phyloP scores from a whole-genome alignment of 2,329 filamentous ascomycete species.

The Fusarium pilosicola region DNA sequence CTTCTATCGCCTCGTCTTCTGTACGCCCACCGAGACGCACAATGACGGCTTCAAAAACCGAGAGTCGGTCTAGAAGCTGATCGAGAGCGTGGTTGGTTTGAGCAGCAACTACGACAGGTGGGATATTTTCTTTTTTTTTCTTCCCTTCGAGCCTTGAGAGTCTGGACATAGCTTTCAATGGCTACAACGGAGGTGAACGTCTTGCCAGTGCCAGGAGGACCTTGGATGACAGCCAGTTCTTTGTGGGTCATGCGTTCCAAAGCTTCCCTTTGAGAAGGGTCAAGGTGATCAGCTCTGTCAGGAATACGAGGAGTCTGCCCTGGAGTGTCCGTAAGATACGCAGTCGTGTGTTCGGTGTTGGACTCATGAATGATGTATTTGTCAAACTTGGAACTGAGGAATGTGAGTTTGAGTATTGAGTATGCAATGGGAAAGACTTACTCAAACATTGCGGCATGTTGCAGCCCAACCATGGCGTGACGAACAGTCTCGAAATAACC shows the following conservation, averaged over 20 bases:
- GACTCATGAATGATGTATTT: constrained; percentile 68
- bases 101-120: constrained; percentile 79
- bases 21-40: constrained; percentile 73
- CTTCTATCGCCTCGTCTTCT: constrained; percentile 70
- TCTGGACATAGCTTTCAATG: constrained; percentile 59
- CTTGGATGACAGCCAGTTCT: constrained; percentile 80
- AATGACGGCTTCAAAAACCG: constrained; percentile 64
- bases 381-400: constrained; percentile 65
- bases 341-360: constrained; percentile 43
- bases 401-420: neutral
- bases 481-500: constrained; percentile 83
- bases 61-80: constrained; percentile 75
- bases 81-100: constrained; percentile 94
- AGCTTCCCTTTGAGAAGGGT: constrained; percentile 76
- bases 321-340: constrained; percentile 42
- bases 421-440: constrained; percentile 53
- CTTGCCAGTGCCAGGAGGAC: constrained; percentile 80
- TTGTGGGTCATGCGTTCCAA: constrained; percentile 76
- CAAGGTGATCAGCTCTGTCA: constrained; percentile 58
- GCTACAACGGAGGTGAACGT: constrained; percentile 83
- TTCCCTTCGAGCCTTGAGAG: constrained; percentile 64
- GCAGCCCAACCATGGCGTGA: constrained; percentile 77
- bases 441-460: constrained; percentile 65
- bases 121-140: constrained; percentile 47
- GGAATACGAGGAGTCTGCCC: neutral